Conservation (phyloP, 208 protist genomes). For the Trypanosomatidae sp. region DNA sequence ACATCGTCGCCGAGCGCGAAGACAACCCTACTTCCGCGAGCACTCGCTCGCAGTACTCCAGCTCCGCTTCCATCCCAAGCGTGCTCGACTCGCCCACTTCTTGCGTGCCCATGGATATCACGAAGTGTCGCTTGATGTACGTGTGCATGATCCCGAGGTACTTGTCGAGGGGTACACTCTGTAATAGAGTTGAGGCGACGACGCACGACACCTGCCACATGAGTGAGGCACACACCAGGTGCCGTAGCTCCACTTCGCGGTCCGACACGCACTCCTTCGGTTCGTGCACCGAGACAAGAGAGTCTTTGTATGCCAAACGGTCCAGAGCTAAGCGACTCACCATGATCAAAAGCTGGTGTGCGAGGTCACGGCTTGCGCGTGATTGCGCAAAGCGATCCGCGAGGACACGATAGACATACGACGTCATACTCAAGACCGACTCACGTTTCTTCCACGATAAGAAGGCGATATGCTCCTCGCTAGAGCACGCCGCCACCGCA, state of each 20-base stretch:
- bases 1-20: too few species aligned
- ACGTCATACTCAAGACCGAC: background rate
- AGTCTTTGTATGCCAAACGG: background rate
- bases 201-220: slow-evolving; percentile 34
- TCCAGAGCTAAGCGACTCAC: slow-evolving; percentile 12
- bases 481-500: slow-evolving; percentile 2
- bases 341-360: slow-evolving; percentile 30
- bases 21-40: background rate
- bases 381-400: slow-evolving; percentile 20
- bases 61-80: background rate
- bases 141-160: slow-evolving; percentile 34
- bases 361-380: slow-evolving; percentile 20
- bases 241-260: background rate
- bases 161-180: slow-evolving; percentile 29
- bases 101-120: background rate
- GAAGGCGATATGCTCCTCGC: slow-evolving; percentile 3
- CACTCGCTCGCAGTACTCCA: slow-evolving; percentile 11
- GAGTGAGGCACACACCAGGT: background rate
- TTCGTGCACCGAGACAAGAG: background rate
- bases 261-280: too few species aligned
- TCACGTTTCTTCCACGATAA: background rate
- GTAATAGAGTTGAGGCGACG: slow-evolving; percentile 18
- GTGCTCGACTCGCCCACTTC: background rate
- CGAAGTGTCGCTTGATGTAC: slow-evolving; percentile 27
- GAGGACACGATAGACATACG: slow-evolving; percentile 26